A percentile compares a stretch with the other conserved stretches of the same genome.
Conservation (phyloP, 108 stramenopile species). For the Cylindrotheca fusiformis region DNA sequence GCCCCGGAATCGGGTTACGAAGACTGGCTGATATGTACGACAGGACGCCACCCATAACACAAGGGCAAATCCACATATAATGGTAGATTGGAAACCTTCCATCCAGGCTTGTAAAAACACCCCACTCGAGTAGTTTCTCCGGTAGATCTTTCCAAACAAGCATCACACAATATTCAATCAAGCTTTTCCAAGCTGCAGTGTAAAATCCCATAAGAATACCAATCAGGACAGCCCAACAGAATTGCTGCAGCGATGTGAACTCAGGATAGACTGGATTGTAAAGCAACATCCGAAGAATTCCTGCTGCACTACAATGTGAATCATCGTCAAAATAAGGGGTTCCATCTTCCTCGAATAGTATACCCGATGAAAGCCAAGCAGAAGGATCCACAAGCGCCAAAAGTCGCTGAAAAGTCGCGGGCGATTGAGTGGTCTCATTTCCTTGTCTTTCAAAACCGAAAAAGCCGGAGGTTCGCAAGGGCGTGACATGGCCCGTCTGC, state of each 20-base stretch:
- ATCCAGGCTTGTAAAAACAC: conserved; percentile 46
- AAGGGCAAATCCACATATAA: conserved; percentile 65
- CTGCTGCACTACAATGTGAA: conserved; percentile 16
- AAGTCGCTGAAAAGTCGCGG: not conserved
- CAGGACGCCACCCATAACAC: conserved; percentile 38
- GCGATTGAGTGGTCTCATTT: not conserved
- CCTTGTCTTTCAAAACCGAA: too few relatives aligned
- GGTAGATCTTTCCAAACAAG: conserved; percentile 52
- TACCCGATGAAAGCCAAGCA: conserved; percentile 18
- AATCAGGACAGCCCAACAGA: conserved; percentile 51
- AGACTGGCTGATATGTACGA: conserved; percentile 40
- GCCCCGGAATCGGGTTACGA: conserved; percentile 39
- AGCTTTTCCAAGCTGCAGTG: conserved; percentile 46
- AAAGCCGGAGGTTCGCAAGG: too few relatives aligned
- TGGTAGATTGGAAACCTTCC: conserved; percentile 56
- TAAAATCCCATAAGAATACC: conserved; percentile 52
- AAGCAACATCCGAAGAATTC: conserved; percentile 29
- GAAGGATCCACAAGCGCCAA: conserved; percentile 10
- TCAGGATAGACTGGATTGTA: conserved; percentile 54
- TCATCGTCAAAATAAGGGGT: conserved; percentile 28
- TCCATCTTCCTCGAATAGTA: conserved; percentile 13
- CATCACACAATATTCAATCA: conserved; percentile 49
- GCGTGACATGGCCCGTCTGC: too few relatives aligned
- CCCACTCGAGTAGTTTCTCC: conserved; percentile 31
- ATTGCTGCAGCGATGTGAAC: conserved; percentile 59